Evolutionary conservation across 2,329 filamentous ascomycete species (phyloP).

Genomic region (Elsinoe perseae): DNA sequence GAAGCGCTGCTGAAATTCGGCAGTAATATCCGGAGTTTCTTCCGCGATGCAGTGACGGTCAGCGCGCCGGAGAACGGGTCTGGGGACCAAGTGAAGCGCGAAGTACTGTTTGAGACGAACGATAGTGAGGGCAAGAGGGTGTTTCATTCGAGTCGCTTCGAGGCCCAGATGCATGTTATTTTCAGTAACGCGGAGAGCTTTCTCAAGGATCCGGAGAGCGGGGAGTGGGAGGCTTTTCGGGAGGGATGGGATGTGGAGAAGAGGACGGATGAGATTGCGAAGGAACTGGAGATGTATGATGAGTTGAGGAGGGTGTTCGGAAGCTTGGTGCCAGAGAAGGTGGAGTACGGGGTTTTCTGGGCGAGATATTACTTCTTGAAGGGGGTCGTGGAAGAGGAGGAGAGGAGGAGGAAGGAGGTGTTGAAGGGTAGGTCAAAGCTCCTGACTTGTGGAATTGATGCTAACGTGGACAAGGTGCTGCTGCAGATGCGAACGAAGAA

Average conservation of each 20-base stretch:
- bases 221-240: conserved; percentile 64
- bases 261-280: conserved; percentile 76
- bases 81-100: conserved; percentile 37
- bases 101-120: conserved; percentile 87
- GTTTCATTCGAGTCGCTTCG: conserved; percentile 88
- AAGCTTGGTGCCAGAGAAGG: conserved; percentile 83
- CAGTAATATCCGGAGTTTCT: conserved; percentile 77
- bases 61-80: conserved; percentile 56
- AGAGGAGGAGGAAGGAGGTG: conserved; percentile 78
- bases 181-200: conserved; percentile 80
- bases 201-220: conserved; percentile 63
- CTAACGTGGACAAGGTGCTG: conserved; percentile 46
- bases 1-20: conserved; percentile 91
- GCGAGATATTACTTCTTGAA: conserved; percentile 90
- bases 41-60: conserved; percentile 83
- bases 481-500: conserved; percentile 65
- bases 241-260: conserved; percentile 68
- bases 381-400: conserved; percentile 87
- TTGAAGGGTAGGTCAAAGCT: conserved; percentile 49
- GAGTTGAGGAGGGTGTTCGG: conserved; percentile 88
- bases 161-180: conserved; percentile 91
- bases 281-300: conserved; percentile 75
- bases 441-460: neutral
- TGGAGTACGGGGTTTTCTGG: conserved; percentile 90
- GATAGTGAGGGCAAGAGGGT: conserved; percentile 82